Evolutionary conservation across 169 alveolate genomes (phyloP).

Genomic region (Plasmodium gaboni): DNA sequence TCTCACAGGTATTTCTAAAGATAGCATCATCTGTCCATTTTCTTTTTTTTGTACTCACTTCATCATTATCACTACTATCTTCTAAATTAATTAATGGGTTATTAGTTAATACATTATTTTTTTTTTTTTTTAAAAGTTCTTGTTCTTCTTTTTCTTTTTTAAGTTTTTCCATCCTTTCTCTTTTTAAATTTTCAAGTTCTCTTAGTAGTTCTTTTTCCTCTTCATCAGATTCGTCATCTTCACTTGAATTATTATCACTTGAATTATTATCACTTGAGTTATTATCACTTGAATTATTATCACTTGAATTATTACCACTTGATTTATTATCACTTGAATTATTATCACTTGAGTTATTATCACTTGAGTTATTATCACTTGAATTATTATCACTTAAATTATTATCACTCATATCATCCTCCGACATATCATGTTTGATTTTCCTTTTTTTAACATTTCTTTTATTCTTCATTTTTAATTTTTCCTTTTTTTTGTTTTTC

Average conservation of each 20-base stretch:
- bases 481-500: not conserved
- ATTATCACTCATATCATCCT: not conserved
- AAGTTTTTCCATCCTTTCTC: constrained; percentile 90
- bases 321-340: not conserved
- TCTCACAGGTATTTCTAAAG: constrained; percentile 91
- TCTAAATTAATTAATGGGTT: constrained; percentile 85
- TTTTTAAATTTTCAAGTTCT: constrained; percentile 93
- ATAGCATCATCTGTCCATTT: constrained; percentile 93
- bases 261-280: not conserved
- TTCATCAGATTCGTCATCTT: constrained; percentile 46
- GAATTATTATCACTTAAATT: not conserved
- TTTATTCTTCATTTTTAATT: not conserved
- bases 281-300: not conserved
- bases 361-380: not conserved
- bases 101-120: constrained; percentile 82
- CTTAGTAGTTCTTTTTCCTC: constrained; percentile 92
- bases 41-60: constrained; percentile 88
- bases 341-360: not conserved
- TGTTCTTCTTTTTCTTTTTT: constrained; percentile 84
- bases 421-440: not conserved
- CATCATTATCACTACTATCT: constrained; percentile 75
- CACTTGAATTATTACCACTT: not conserved
- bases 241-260: not conserved
- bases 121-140: constrained; percentile 55
- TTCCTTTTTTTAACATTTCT: not conserved